A percentile compares a stretch with the other conserved stretches of the same genome.
Evolutionary conservation across 2,329 filamentous ascomycete genomes (phyloP).

Genomic region (Fusarium odoratissimum): DNA sequence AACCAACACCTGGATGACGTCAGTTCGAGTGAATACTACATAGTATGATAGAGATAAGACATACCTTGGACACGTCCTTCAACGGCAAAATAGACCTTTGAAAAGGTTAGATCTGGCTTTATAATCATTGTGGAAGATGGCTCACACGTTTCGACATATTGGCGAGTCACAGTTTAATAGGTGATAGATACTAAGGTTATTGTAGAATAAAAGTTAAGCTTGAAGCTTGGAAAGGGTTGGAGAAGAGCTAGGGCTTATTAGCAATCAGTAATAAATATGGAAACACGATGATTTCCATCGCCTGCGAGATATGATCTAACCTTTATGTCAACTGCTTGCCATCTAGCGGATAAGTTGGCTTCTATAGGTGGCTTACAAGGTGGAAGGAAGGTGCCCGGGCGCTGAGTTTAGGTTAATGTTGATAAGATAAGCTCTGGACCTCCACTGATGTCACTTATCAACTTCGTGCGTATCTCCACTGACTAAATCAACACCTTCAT

Average conservation of each 20-base stretch:
- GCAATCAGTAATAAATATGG: neutral
- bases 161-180: neutral
- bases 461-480: neutral
- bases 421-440: constrained; percentile 35
- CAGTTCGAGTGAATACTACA: constrained; percentile 30
- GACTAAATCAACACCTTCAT: constrained; percentile 1
- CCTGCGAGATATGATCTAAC: neutral
- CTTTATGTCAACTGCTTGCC: constrained; percentile 13
- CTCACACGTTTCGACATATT: constrained; percentile 53
- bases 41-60: constrained; percentile 21
- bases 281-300: neutral
- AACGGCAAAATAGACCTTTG: constrained; percentile 70
- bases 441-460: constrained; percentile 31
- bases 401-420: neutral
- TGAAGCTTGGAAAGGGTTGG: neutral
- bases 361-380: constrained; percentile 2
- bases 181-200: neutral
- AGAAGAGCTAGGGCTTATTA: neutral
- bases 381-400: neutral
- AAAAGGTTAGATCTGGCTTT: neutral
- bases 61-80: constrained; percentile 78
- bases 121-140: neutral
- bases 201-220: neutral
- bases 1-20: constrained; percentile 63
- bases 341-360: neutral